These are phyloP conservation scores for Sambucus nigra DNA, from an alignment of 129 eudicot genomes.

Conservation along the genomic window DNA sequence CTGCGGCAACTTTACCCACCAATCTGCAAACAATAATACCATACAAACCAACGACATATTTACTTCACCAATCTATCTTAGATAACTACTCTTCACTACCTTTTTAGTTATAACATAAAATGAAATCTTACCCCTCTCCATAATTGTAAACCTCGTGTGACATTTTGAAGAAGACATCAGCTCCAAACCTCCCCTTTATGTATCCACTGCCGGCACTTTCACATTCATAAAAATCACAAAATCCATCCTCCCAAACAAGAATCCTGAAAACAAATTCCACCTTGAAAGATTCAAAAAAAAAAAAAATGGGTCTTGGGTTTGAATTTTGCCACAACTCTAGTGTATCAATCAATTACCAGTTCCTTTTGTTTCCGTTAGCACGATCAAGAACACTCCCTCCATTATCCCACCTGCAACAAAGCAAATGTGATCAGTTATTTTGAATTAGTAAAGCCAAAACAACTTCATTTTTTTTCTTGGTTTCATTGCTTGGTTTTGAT, in stretches of 20 bases:
- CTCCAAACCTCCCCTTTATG: slow-evolving; percentile 48
- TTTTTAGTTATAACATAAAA: neutral
- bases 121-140: slow-evolving; percentile 73
- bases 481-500: neutral
- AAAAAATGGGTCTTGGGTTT: neutral
- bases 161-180: slow-evolving; percentile 76
- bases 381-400: slow-evolving; percentile 62
- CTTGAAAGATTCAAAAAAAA: slow-evolving; percentile 1
- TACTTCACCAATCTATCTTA: neutral
- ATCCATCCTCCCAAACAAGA: slow-evolving; percentile 93
- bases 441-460: neutral
- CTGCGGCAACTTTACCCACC: slow-evolving; percentile 86
- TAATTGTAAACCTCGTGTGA: slow-evolving; percentile 78
- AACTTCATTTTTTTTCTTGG: too few species aligned
- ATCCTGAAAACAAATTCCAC: slow-evolving; percentile 39
- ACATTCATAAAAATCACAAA: slow-evolving; percentile 65
- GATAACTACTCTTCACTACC: too few species aligned
- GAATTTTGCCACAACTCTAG: neutral
- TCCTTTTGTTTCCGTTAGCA: slow-evolving; percentile 65
- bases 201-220: slow-evolving; percentile 42
- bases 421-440: slow-evolving; percentile 1
- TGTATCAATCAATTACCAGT: slow-evolving; percentile 37
- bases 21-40: slow-evolving; percentile 33
- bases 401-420: slow-evolving; percentile 62
- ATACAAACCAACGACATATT: too few species aligned